Base-by-base conservation (phyloP, 352 stramenopile species). In the Elongisporangium prolatum region DNA sequence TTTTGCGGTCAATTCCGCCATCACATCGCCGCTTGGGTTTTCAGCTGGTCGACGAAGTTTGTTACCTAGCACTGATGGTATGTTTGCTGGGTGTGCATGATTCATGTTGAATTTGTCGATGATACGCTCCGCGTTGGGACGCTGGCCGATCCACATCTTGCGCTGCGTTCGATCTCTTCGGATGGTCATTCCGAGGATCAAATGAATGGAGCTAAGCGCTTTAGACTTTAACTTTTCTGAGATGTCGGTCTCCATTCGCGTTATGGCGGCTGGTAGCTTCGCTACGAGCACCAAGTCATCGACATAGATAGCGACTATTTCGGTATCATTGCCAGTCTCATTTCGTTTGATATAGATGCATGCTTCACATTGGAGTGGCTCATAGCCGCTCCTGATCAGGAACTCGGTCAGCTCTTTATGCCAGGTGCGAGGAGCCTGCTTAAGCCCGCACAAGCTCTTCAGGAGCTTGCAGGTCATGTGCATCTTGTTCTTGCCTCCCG, bases 121-220 rank as follows among this genome's bases (percentile, higher is more conserved):
- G 9, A 60, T 57, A 7, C 17, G 14, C 2, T 65, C 50, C 4
- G 16, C 38, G 9, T 61, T 60, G 1, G 4, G 3, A 2, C 38
- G 47, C 24, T 70, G 59, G 21, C 38, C 58, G 28, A 70, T 56
- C 55, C 50, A 63, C 25, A 66, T 20, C n/a, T 60, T 63, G 4
- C 49, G 56, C 7, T 8, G 18, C 2, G 10, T 8, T 0, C 54
- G 20, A 10, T 63, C 50, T 3, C 58, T 58, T 11, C 20, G 59
- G 3, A 70, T 22, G 16, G 54, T 52, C 2, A 62, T 14, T 1
- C 61, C 52, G 0, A 63, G 28, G 17, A 66, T 59, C 25, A 37
- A 61, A 21, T 48, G 57, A 2, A 70, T 55, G 20, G 21, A 3
- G 9, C 59, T 48, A 0, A 70, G 21, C 13, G 61, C 50, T 14